Percentiles rank a stretch among this genome's conserved stretches.
phyloP scores from a whole-genome alignment of 169 alveolate species.

The Plasmodium knowlesi region DNA sequence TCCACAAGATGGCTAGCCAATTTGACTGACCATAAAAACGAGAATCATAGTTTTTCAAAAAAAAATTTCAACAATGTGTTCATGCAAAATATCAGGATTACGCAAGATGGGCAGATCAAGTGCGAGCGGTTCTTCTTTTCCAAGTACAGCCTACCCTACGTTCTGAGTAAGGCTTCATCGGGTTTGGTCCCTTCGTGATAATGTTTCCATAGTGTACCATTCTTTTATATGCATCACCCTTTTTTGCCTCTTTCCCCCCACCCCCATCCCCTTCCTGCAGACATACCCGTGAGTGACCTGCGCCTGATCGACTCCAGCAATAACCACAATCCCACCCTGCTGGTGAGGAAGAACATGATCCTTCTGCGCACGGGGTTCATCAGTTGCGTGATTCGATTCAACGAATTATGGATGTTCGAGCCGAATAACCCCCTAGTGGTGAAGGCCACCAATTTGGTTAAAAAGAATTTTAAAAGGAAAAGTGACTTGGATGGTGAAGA shows the following conservation, averaged over 20 bases:
- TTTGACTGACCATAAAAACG: slow-evolving; percentile 20
- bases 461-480: slow-evolving; percentile 15
- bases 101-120: slow-evolving; percentile 33
- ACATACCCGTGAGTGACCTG: slow-evolving; percentile 53
- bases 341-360: slow-evolving; percentile 44
- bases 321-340: slow-evolving; percentile 62
- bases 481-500: not conserved
- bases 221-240: not conserved
- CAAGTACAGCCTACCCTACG: slow-evolving; percentile 44
- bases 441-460: slow-evolving; percentile 42
- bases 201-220: not conserved
- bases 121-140: slow-evolving; percentile 42
- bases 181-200: not conserved
- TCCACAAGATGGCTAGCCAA: slow-evolving; percentile 8
- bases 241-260: not conserved
- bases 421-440: slow-evolving; percentile 26
- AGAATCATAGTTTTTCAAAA: slow-evolving; percentile 36
- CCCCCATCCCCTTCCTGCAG: not conserved
- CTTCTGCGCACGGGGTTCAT: slow-evolving; percentile 49
- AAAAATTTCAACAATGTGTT: slow-evolving; percentile 54
- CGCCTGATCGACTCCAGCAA: slow-evolving; percentile 44
- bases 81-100: slow-evolving; percentile 54
- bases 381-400: slow-evolving; percentile 54
- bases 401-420: slow-evolving; percentile 48
- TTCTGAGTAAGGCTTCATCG: slow-evolving; percentile 6